phyloP scores from a whole-genome alignment of 2,329 filamentous ascomycete species.

The Trichoderma lentiforme region DNA sequence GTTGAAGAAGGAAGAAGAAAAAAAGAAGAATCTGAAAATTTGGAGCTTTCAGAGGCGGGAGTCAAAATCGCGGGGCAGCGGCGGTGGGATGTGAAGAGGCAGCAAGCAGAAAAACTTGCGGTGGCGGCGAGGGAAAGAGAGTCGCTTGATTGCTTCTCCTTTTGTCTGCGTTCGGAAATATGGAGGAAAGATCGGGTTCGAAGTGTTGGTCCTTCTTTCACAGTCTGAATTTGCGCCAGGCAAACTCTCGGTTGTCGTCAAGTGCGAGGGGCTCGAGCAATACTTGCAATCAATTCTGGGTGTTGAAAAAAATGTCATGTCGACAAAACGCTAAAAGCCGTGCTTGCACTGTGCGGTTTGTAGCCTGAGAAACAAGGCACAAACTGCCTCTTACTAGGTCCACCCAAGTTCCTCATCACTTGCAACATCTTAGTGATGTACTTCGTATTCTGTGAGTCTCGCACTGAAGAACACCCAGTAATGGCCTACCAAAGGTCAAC shows the following conservation, averaged over 20 bases:
- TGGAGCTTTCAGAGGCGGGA: slow-evolving; percentile 8
- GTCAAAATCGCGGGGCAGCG: slow-evolving; percentile 30
- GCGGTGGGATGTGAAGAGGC: slow-evolving; percentile 19
- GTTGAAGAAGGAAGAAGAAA: not conserved
- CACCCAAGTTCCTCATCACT: not conserved
- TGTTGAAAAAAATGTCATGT: slow-evolving; percentile 4
- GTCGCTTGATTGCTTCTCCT: slow-evolving; percentile 30
- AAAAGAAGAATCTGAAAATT: not conserved
- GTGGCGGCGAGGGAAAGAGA: slow-evolving; percentile 23
- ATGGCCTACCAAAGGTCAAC: too few species aligned
- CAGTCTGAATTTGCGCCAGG: slow-evolving; percentile 39
- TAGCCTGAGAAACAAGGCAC: not conserved
- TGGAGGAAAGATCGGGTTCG: not conserved
- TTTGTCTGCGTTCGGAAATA: not conserved
- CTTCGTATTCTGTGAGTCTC: too few species aligned
- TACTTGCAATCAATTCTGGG: not conserved
- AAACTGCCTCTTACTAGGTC: not conserved
- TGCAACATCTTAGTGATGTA: not conserved
- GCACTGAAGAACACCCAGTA: too few species aligned
- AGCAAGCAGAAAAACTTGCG: slow-evolving; percentile 22
- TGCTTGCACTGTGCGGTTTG: not conserved
- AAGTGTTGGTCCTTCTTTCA: not conserved
- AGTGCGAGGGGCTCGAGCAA: not conserved
- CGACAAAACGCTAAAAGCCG: not conserved
- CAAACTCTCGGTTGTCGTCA: slow-evolving; percentile 28